Percentiles rank a stretch among this genome's conserved stretches.
Conservation (phyloP, 208 protist species). For the Zelonia costaricensis region DNA sequence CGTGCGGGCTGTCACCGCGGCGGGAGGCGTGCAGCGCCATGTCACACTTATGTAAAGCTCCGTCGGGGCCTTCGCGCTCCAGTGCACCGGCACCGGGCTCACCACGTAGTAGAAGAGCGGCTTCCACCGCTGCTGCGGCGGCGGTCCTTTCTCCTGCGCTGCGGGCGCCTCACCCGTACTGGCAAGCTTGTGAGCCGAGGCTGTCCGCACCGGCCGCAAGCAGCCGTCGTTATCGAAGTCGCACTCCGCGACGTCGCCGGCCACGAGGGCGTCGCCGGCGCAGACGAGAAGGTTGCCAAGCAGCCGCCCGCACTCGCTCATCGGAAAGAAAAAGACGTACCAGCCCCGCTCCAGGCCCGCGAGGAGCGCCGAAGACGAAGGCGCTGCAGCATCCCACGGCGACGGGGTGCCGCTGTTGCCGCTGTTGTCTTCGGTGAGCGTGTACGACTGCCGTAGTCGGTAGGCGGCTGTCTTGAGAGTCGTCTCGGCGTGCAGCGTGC, state of each 20-base stretch:
- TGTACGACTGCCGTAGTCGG: slow-evolving; percentile 42
- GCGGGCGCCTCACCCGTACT: background rate
- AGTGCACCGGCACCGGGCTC: slow-evolving; percentile 17
- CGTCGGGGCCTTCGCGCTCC: background rate
- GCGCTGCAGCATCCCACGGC: too few relatives aligned
- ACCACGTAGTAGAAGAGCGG: slow-evolving; percentile 51
- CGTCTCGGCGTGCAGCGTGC: slow-evolving; percentile 29
- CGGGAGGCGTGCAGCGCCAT: slow-evolving; percentile 33
- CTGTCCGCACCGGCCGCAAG: background rate
- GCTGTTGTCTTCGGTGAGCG: background rate
- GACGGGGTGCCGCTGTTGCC: too few relatives aligned
- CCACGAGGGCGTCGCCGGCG: slow-evolving; percentile 36
- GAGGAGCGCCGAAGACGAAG: background rate
- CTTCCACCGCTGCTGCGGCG: slow-evolving; percentile 1
- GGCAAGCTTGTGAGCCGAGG: background rate
- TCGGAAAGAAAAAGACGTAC: slow-evolving; percentile 64
- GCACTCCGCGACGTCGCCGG: slow-evolving; percentile 44
- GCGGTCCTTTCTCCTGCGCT: background rate
- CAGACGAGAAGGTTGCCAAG: slow-evolving; percentile 39
- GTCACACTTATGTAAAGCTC: slow-evolving; percentile 27
- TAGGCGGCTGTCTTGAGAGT: slow-evolving; percentile 53
- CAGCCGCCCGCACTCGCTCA: slow-evolving; percentile 55
- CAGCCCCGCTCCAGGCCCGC: slow-evolving; percentile 3
- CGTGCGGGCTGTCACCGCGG: background rate
- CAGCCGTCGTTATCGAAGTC: slow-evolving; percentile 33